Evolutionary conservation across 352 stramenopile genomes (phyloP), one percentile per base, ranked within the genome.

Genomic region (Elongisporangium anandrum): DNA sequence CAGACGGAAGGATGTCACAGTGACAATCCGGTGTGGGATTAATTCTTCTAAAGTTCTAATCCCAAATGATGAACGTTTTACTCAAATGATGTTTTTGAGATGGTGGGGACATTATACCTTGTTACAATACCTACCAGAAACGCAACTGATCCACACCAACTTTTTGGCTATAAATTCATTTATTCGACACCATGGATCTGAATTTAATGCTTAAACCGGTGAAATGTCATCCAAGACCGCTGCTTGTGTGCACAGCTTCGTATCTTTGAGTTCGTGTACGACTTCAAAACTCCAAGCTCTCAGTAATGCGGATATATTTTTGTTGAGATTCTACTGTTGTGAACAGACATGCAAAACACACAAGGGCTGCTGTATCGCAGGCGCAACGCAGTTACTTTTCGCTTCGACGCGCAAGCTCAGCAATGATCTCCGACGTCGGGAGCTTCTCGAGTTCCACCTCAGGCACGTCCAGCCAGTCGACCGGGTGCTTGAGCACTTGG

Each of bases 401-500:
- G 64, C 81, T 90, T 55, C 85, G 79, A 64, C 81, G 81, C 12
- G 82, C 85, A 20, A 94, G 81, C 63, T 94, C 85, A 60, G 87
- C 68, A 10, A 94, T 60, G 60, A 94, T 58, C 56, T 92, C 82
- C 45, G 75, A 75, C 15, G 82, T 94, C 26, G 80, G 88, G 26
- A 94, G 68, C 48, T 66, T 69, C 52, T 90, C 77, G 19, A 94
- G 61, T 51, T 94, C 69, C 9, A 92, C 69, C n/a, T 72, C 76
- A 50, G 75, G 68, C 55, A 94, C 85, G 45, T 97, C 86, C 26
- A 98, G 75, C 96, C 96, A 99, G 63, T 98, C 92, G 39, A 96
- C 78, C 22, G 96, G 89, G 75, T 97, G 85, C 72, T 97, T 97
- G 52, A 97, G 92, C 29, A 96, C 89, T 57, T 98, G 67, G 22